Evolutionary conservation across 495 filamentous ascomycete genomes (phyloP).

Genomic region (Penicillium arizonense): DNA sequence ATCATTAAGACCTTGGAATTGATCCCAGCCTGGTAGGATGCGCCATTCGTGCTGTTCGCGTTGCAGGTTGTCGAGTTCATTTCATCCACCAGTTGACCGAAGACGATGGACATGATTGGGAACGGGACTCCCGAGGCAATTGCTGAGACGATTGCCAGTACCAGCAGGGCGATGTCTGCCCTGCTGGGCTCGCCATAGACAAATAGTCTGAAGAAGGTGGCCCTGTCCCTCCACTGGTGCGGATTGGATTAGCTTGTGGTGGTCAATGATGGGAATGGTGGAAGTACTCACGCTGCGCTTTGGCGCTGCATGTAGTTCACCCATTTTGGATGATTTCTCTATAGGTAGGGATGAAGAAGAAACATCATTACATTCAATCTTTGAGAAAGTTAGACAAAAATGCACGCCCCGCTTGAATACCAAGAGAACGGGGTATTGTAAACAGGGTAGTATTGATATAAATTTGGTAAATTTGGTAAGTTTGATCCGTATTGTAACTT

Average conservation of each 20-base stretch:
- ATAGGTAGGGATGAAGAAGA: neutral
- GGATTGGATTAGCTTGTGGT: neutral
- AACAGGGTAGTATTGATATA: no score
- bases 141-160: slow-evolving; percentile 47
- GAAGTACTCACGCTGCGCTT: neutral
- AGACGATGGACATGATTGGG: slow-evolving; percentile 62
- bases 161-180: slow-evolving; percentile 48
- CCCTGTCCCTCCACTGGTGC: neutral
- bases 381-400: neutral
- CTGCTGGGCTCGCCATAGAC: slow-evolving; percentile 5
- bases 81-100: slow-evolving; percentile 63
- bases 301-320: neutral
- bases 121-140: slow-evolving; percentile 64
- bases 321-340: neutral
- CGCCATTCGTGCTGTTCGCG: slow-evolving; percentile 7
- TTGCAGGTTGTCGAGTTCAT: slow-evolving; percentile 56
- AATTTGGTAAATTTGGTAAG: no score
- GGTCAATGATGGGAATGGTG: neutral
- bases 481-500: no score
- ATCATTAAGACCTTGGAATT: slow-evolving; percentile 57
- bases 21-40: slow-evolving; percentile 40
- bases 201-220: neutral
- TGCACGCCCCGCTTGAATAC: no score
- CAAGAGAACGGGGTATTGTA: no score
- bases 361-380: neutral